A percentile compares a stretch with the other conserved stretches of the same genome.
Evolutionary conservation across 2,329 filamentous ascomycete genomes (phyloP).

Genomic region (Verticillium zaregamsianum): DNA sequence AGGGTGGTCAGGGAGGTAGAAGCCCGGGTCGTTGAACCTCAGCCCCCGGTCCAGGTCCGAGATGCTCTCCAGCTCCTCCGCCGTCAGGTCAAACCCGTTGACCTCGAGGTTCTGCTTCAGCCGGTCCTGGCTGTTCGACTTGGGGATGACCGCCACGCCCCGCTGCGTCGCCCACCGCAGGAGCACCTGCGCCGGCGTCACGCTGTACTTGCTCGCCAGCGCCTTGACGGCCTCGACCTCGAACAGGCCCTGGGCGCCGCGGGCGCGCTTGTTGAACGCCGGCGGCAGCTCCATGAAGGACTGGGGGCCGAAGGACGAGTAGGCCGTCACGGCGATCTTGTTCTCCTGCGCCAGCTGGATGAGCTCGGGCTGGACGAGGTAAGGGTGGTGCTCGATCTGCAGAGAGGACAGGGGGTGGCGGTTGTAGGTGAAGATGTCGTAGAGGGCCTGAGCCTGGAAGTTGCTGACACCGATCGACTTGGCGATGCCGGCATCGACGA

Average conservation of each 20-base stretch:
- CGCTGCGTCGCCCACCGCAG: conserved; percentile 65
- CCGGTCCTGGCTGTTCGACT: conserved; percentile 46
- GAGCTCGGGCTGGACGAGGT: conserved; percentile 56
- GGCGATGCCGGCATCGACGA: conserved; percentile 44
- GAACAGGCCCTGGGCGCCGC: conserved; percentile 19
- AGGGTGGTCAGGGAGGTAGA: conserved; percentile 33
- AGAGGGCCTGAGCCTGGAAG: conserved; percentile 52
- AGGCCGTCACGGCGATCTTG: conserved; percentile 57
- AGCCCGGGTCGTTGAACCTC: conserved; percentile 55
- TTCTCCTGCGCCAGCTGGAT: conserved; percentile 52
- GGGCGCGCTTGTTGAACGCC: conserved; percentile 47
- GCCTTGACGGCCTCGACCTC: conserved; percentile 31
- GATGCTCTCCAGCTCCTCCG: conserved; percentile 53
- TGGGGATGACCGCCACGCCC: conserved; percentile 60
- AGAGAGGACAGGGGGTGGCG: conserved; percentile 48
- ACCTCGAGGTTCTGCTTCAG: conserved; percentile 54
- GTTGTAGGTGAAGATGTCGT: conserved; percentile 58
- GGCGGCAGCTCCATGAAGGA: conserved; percentile 36
- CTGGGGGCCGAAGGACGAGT: conserved; percentile 62
- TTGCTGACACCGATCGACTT: conserved; percentile 58
- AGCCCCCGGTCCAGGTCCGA: conserved; percentile 45
- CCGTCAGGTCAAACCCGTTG: conserved; percentile 46
- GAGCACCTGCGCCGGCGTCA: conserved; percentile 61
- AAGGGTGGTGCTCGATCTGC: conserved; percentile 68
- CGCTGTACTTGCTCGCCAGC: conserved; percentile 49